These are phyloP conservation scores for Phytopythium montanum DNA, from an alignment of 352 stramenopile genomes.

Conservation along the genomic window DNA sequence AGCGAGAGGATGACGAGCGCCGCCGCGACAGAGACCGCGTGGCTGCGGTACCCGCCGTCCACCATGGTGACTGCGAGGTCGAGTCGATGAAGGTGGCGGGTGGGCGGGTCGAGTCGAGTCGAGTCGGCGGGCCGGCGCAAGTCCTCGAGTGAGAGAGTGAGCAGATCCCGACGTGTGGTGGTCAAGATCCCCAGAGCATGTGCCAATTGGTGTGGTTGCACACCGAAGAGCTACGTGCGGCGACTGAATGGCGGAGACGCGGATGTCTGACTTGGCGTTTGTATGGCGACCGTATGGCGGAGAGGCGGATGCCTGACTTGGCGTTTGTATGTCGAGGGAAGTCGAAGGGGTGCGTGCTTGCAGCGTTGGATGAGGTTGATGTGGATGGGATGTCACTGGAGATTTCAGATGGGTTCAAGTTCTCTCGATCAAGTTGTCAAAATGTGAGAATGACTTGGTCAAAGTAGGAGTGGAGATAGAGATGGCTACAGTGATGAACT, in stretches of 20 bases:
- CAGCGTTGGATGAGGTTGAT: background rate
- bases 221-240: too few relatives aligned
- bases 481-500: slow-evolving; percentile 6
- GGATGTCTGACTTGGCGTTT: too few relatives aligned
- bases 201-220: too few relatives aligned
- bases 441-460: background rate
- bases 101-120: background rate
- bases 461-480: background rate
- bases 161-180: too few relatives aligned
- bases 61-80: background rate
- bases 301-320: too few relatives aligned
- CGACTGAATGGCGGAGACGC: too few relatives aligned
- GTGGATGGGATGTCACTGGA: too few relatives aligned
- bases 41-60: background rate
- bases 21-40: background rate
- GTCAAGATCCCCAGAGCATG: too few relatives aligned
- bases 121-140: background rate
- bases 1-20: background rate
- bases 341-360: background rate
- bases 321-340: too few relatives aligned
- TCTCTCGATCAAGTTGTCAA: slow-evolving; percentile 2
- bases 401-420: background rate
- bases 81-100: background rate
- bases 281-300: too few relatives aligned
- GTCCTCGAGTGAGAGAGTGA: background rate